phyloP scores from a whole-genome alignment of 176 grass and related monocot species.

The Pontederia crassipes region DNA sequence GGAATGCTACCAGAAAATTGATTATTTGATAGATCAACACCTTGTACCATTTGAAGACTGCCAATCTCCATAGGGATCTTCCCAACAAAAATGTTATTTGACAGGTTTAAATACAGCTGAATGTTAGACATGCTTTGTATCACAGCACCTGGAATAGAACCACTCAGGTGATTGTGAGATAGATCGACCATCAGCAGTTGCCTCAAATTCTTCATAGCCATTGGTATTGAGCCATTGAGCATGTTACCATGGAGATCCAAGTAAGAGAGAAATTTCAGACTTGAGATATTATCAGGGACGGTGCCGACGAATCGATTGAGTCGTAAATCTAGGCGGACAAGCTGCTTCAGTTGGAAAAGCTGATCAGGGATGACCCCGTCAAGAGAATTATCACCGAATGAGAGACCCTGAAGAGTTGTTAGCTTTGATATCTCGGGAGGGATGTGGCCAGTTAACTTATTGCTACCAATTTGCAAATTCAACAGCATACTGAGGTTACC shows the following conservation, averaged over 20 bases:
- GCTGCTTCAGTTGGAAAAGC: constrained; percentile 35
- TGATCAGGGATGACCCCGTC: constrained; percentile 28
- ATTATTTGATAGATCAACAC: constrained; percentile 69
- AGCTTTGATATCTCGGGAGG: constrained; percentile 39
- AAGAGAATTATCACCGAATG: constrained; percentile 35
- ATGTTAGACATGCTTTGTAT: constrained; percentile 35
- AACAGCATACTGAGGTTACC: constrained; percentile 52
- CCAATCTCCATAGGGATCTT: constrained; percentile 52
- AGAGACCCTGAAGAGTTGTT: constrained; percentile 36
- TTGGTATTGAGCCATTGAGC: constrained; percentile 54
- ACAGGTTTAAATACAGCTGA: constrained; percentile 63
- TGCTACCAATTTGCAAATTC: constrained; percentile 15
- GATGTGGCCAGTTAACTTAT: constrained; percentile 37
- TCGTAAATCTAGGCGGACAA: constrained; percentile 26
- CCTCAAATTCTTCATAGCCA: constrained; percentile 22
- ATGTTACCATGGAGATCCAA: constrained; percentile 56
- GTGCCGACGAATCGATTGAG: constrained; percentile 45
- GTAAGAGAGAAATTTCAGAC: constrained; percentile 41
- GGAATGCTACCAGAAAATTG: constrained; percentile 57
- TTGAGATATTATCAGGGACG: constrained; percentile 45
- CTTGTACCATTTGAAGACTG: constrained; percentile 52
- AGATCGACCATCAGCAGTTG: constrained; percentile 59
- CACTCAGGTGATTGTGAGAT: constrained; percentile 56
- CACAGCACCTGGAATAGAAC: constrained; percentile 36
- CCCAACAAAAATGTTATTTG: constrained; percentile 43